Conservation (phyloP, 2,329 filamentous ascomycete species). For the Mycogone perniciosa region DNA sequence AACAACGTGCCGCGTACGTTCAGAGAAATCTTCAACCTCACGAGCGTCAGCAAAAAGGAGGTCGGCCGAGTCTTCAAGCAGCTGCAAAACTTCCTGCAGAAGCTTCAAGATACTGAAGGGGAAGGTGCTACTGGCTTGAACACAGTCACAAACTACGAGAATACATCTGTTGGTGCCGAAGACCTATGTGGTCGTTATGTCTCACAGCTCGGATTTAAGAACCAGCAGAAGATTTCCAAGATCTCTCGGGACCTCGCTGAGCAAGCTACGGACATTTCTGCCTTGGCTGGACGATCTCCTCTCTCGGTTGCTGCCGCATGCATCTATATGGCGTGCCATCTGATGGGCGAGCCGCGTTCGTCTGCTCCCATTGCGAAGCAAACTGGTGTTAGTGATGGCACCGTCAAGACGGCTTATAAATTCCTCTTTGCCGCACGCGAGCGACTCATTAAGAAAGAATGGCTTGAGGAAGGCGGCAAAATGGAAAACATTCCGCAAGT, state of each 20-base stretch:
- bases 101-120: constrained; percentile 55
- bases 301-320: constrained; percentile 90
- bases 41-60: constrained; percentile 93
- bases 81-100: constrained; percentile 80
- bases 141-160: constrained; percentile 64
- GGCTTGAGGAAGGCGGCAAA: constrained; percentile 66
- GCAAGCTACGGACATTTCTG: constrained; percentile 68
- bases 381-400: constrained; percentile 90
- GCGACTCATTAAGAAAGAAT: constrained; percentile 66
- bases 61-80: constrained; percentile 94
- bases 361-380: constrained; percentile 83
- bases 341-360: constrained; percentile 70
- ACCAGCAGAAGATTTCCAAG: constrained; percentile 67
- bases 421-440: constrained; percentile 71
- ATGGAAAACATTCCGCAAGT: constrained; percentile 61
- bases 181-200: constrained; percentile 89
- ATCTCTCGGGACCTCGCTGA: constrained; percentile 74
- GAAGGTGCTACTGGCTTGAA: constrained; percentile 41
- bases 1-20: constrained; percentile 83
- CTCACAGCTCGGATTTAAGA: constrained; percentile 69
- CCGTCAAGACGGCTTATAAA: constrained; percentile 93
- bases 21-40: constrained; percentile 88
- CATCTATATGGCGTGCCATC: constrained; percentile 90
- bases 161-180: constrained; percentile 71
- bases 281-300: constrained; percentile 86